These are phyloP conservation scores for Monilinia fructigena DNA, from an alignment of 2,329 filamentous ascomycete species.

Conservation along the genomic window DNA sequence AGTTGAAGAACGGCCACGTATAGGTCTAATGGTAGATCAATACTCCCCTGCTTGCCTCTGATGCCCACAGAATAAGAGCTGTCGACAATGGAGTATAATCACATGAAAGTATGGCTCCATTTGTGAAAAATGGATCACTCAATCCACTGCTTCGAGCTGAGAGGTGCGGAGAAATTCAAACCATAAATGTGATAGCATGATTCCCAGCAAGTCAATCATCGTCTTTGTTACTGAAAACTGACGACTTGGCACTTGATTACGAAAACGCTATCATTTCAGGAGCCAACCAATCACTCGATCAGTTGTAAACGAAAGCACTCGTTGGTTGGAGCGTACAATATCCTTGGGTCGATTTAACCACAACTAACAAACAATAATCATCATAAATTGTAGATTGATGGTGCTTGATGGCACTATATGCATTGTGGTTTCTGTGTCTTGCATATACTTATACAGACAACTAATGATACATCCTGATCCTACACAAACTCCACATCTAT, in stretches of 20 bases:
- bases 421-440: constrained; percentile 1
- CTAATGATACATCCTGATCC: constrained; percentile 22
- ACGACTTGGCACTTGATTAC: neutral
- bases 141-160: neutral
- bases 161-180: neutral
- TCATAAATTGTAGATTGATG: neutral
- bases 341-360: neutral
- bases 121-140: neutral
- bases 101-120: neutral
- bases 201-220: neutral
- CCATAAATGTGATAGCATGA: neutral
- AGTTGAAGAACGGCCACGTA: neutral
- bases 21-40: neutral
- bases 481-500: constrained; percentile 26
- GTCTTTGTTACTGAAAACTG: neutral
- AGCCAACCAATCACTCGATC: neutral
- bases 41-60: neutral
- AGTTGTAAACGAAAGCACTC: neutral
- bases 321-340: neutral
- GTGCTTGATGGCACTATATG: neutral
- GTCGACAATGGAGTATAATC: neutral
- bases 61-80: neutral
- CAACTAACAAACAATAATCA: neutral
- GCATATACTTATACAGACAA: constrained; percentile 21
- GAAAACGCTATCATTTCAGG: neutral